Base-by-base conservation (phyloP, 2,329 filamentous ascomycete species). In the Alternaria panax region DNA sequence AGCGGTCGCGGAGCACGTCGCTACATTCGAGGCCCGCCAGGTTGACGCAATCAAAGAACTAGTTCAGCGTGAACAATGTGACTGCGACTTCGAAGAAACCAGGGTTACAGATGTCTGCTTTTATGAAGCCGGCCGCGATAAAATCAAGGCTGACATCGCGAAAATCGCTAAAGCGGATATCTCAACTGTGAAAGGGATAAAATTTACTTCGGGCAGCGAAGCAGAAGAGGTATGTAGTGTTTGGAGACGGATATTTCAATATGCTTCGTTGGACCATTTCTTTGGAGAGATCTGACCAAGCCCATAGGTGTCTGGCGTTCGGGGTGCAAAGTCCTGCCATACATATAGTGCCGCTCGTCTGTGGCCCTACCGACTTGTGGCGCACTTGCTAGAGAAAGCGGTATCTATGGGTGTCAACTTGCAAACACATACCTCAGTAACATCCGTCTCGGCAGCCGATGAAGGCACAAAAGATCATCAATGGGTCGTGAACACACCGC, bases 11-110 rank as follows among this genome's bases (percentile, higher is more conserved):
- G 57, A 59, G 27, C 59, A 65, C 24, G 56, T 65, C 18, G 54
- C 63, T n/a, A 55, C 52, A 2, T 65, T 65, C 25, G 63, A 65
- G 27, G 51, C 60, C 7, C 57, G 62, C 4, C 62, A 64, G 25
- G 42, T 62, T 7, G 38, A 42, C 2, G 59, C 53, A 3, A 53
- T 64, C 8, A 64, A 54, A 20, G 55, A 59, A 14, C 36, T 64
- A 8, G 56, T 64, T 43, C 24, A 40, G 51, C 59, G 59, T 16
- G 56, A 64, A 28, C 7, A 52, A 7, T 46, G 57, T 11, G 59
- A 62, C 18, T 64, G 62, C 20, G 62, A 64, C 22, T 64, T 62
- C 47, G 62, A 62, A 53, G 54, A 59, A 38, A 64, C 62, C 2
- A 51, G 51, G n/a, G 48, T 62, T n/a, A 53, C 52, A 12, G 62